Evolutionary conservation across 2,329 filamentous ascomycete species (phyloP), one percentile per base, ranked within the genome.

Genomic region (Penicillium paneum): DNA sequence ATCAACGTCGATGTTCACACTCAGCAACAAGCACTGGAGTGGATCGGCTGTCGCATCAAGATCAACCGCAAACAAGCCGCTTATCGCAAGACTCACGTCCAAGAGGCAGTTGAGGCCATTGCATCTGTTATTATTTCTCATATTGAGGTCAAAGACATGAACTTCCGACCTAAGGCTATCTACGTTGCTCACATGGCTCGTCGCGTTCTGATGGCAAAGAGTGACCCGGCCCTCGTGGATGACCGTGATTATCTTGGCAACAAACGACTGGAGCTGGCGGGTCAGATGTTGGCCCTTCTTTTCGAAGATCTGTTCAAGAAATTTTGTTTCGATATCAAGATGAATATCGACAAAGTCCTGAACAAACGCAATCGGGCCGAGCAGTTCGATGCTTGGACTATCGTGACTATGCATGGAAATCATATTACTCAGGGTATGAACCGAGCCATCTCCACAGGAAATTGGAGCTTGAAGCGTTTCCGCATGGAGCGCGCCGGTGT

Each of bases 301-400:
- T 99, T 99, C 64, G 95, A 99, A 74, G 95, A 99, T 79, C 76
- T 97, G 56, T 99, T 99, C 83, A 99, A 99, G 78, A 89, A 90
- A 57, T 97, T 97, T 73, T 89, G 90, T 65, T 84, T 84, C 54
- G 88, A 94, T 64, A 86, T 99, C 71, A 96, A 96, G 73, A 84
- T 90, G 76, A 93, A 89, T 62, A 93, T 99, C 64, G 94, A 99
- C 76, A 97, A 97, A 69, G 89, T 94, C 4, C 77, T 97, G 57
- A 96, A 95, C 74, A 97, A 97, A 72, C 91, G 91, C 52, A 93
- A 95, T 68, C 85, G 92, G 40, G 91, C 91, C 0, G 86, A 91
- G 52, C 86, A 91, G 29, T 91, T 97, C 52, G 93, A 99, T 70
- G 91, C 93, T 3, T 86, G 88, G 59, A 84, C 88, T 36, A 88